Conservation (phyloP, 2,329 filamentous ascomycete genomes). For the Magnaporthiopsis incrustans region DNA sequence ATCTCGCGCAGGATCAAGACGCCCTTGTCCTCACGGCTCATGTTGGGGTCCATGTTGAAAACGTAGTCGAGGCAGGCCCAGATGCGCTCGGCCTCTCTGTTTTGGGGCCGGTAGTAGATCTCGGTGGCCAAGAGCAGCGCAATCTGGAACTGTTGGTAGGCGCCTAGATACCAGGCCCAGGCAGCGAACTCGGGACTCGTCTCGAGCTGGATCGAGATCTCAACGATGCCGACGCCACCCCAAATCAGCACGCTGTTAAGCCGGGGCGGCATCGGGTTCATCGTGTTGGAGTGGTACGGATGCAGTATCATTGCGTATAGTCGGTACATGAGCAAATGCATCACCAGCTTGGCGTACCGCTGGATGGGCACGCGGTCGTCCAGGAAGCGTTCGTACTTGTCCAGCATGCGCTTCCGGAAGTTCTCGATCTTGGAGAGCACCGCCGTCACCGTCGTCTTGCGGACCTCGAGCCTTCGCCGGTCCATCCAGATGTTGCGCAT, state of each 20-base stretch:
- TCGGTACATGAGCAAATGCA: constrained; percentile 54
- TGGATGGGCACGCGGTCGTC: constrained; percentile 53
- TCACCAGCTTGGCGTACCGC: constrained; percentile 53
- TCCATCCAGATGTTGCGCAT: constrained; percentile 64
- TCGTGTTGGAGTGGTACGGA: constrained; percentile 49
- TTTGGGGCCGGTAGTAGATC: constrained; percentile 49
- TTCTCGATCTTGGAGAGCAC: constrained; percentile 61
- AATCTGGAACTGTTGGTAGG: constrained; percentile 65
- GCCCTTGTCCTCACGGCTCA: constrained; percentile 48
- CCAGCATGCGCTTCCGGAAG: constrained; percentile 56
- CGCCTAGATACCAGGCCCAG: constrained; percentile 66
- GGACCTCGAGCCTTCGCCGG: constrained; percentile 53
- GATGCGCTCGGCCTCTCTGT: constrained; percentile 54
- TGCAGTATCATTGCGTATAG: constrained; percentile 62
- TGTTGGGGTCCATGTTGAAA: constrained; percentile 50
- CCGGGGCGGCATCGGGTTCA: constrained; percentile 47
- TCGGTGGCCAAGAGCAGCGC: constrained; percentile 63
- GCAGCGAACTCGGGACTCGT: constrained; percentile 35
- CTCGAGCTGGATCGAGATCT: constrained; percentile 39
- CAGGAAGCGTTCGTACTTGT: constrained; percentile 57
- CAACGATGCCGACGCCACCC: constrained; percentile 45
- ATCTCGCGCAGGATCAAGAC: constrained; percentile 55
- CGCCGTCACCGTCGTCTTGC: constrained; percentile 52
- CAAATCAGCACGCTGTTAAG: constrained; percentile 56
- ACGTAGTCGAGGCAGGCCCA: constrained; percentile 67